phyloP scores from a whole-genome alignment of 192 early-diverging fungal genomes.

The Dimargaris verticillata region DNA sequence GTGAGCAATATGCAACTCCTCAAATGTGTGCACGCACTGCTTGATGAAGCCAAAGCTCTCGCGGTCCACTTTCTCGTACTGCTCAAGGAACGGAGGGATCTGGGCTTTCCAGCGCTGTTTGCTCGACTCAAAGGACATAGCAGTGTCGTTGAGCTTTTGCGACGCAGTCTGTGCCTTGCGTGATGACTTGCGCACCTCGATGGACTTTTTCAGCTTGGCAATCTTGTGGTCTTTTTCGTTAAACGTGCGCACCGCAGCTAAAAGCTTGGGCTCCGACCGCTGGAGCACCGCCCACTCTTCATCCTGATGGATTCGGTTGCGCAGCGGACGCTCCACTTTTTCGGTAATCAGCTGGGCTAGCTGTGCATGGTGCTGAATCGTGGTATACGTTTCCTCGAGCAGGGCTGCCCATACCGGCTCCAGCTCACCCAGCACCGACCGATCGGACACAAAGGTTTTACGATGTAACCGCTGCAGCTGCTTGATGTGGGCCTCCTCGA shows the following conservation, averaged over 20 bases:
- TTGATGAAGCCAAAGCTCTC: not conserved
- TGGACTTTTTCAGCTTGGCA: constrained; percentile 7
- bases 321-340: not conserved
- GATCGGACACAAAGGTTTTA: constrained; percentile 2
- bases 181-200: constrained; percentile 6
- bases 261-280: too few species aligned
- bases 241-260: not conserved
- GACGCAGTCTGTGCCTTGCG: constrained; percentile 7
- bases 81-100: not conserved
- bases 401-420: constrained; percentile 5
- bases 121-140: constrained; percentile 1
- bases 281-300: not conserved
- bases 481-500: constrained; percentile 3
- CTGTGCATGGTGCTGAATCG: not conserved
- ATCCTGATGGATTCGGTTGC: not conserved
- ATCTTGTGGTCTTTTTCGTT: constrained; percentile 2
- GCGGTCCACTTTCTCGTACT: constrained; percentile 1
- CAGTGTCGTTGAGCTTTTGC: constrained; percentile 7
- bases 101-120: not conserved
- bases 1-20: not conserved
- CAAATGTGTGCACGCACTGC: not conserved
- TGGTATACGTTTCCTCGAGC: not conserved
- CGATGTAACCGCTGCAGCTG: constrained; percentile 3
- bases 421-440: not conserved
- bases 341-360: not conserved